Conservation (phyloP, 83 land plant genomes). For the Diphasiastrum complanatum region DNA sequence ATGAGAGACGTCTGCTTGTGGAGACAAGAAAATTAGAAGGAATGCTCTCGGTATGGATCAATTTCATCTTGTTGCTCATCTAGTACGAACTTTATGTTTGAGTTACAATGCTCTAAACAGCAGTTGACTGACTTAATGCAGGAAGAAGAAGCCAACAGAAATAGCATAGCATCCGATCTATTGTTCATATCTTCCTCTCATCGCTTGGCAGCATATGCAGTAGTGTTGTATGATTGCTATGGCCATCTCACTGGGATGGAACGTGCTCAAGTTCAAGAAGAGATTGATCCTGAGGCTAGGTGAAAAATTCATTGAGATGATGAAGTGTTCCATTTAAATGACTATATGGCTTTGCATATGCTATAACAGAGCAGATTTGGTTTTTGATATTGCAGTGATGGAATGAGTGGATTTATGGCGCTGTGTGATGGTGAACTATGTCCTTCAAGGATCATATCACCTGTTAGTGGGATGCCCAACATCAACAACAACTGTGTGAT, state of each 20-base stretch:
- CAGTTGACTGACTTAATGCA: neutral
- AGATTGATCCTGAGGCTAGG: slow-evolving; percentile 2
- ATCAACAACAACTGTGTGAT: slow-evolving; percentile 3
- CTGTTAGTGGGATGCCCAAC: slow-evolving; percentile 1
- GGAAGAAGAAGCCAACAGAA: slow-evolving; percentile 3
- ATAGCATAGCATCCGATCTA: neutral
- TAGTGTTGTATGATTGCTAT: neutral
- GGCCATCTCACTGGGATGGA: too few species aligned
- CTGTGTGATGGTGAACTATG: neutral
- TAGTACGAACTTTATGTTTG: neutral
- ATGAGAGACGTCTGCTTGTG: too few species aligned
- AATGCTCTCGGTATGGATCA: slow-evolving; percentile 6
- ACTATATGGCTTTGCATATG: neutral
- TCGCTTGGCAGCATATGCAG: neutral
- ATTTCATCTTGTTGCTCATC: too few species aligned
- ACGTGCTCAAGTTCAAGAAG: neutral
- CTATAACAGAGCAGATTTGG: neutral
- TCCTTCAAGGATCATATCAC: neutral
- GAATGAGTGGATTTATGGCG: slow-evolving; percentile 11
- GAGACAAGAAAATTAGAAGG: slow-evolving; percentile 2
- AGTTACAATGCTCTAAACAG: neutral
- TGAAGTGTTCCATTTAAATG: neutral
- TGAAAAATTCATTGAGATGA: neutral
- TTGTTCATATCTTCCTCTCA: neutral
- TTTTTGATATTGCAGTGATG: neutral